Evolutionary conservation across 2,329 filamentous ascomycete genomes (phyloP).

Genomic region (Bisporella sp.): DNA sequence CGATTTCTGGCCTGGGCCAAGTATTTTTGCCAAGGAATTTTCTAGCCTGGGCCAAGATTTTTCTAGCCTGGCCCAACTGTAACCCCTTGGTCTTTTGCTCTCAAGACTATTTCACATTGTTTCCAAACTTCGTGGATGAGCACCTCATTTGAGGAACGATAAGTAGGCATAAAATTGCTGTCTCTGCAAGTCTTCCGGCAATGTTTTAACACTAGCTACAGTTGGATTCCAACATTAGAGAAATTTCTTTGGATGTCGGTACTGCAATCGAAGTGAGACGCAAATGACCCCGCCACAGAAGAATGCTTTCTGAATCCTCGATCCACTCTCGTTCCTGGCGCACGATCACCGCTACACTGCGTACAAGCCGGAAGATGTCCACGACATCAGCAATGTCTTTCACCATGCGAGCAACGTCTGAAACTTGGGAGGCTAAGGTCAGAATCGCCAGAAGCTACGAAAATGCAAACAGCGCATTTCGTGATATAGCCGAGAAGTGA

Average conservation of each 20-base stretch:
- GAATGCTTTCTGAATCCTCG: neutral
- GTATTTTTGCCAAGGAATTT: too few relatives aligned
- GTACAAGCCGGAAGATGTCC: slow-evolving; percentile 1
- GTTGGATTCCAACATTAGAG: neutral
- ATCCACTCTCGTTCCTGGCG: slow-evolving; percentile 1
- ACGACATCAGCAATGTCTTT: neutral
- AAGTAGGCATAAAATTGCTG: neutral
- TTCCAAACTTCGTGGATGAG: too few relatives aligned
- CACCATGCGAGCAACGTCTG: neutral
- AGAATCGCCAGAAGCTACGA: neutral
- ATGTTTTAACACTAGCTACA: neutral
- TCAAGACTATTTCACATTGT: too few relatives aligned
- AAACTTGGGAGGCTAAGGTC: neutral
- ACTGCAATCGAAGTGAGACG: neutral
- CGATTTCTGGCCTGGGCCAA: too few relatives aligned
- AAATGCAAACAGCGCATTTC: slow-evolving; percentile 1
- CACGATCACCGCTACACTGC: slow-evolving; percentile 1
- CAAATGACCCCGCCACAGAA: neutral
- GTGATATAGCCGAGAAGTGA: neutral
- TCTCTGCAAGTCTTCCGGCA: neutral
- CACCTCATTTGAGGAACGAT: neutral
- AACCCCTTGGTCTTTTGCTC: too few relatives aligned
- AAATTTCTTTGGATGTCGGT: neutral
- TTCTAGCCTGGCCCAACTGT: too few relatives aligned
- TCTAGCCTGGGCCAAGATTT: too few relatives aligned